Evolutionary conservation across 805 yeast genomes (phyloP).

Genomic region (Candida coquimbonensis): DNA sequence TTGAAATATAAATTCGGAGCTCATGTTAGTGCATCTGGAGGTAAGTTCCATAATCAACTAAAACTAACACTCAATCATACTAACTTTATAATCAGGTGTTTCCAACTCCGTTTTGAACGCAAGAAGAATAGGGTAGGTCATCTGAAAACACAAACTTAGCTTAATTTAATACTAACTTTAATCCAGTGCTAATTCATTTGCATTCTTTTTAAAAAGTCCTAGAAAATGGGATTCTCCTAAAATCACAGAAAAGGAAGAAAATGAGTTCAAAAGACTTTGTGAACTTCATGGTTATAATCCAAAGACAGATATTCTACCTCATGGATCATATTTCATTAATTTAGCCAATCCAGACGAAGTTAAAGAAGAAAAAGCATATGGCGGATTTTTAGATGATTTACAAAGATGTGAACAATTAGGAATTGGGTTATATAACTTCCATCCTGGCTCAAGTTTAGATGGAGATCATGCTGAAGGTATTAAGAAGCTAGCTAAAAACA

Average conservation of each 20-base stretch:
- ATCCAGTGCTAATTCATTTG: conserved; percentile 68
- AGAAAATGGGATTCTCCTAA: conserved; percentile 87
- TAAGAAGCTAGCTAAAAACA: conserved; percentile 62
- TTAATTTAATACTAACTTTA: background rate
- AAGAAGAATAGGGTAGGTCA: conserved; percentile 37
- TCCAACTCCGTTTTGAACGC: conserved; percentile 62
- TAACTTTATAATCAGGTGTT: conserved; percentile 27
- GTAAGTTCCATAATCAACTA: conserved; percentile 23
- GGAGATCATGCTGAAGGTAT: conserved; percentile 64
- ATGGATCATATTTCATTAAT: conserved; percentile 91
- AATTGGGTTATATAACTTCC: conserved; percentile 85
- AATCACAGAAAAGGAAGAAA: conserved; percentile 58
- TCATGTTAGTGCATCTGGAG: conserved; percentile 81
- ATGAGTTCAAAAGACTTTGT: conserved; percentile 59
- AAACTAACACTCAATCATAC: background rate
- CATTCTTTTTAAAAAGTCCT: conserved; percentile 84
- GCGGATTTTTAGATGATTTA: conserved; percentile 79
- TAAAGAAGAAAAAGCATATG: conserved; percentile 69
- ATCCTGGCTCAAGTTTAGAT: conserved; percentile 83
- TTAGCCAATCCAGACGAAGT: conserved; percentile 84
- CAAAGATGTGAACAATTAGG: conserved; percentile 78
- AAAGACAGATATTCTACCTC: conserved; percentile 77
- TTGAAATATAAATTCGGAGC: conserved; percentile 71
- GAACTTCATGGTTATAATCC: conserved; percentile 61
- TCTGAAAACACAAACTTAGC: too few species aligned